Evolutionary conservation across 2,329 filamentous ascomycete species (phyloP).

Genomic region (Microdochium trichocladiopsis): DNA sequence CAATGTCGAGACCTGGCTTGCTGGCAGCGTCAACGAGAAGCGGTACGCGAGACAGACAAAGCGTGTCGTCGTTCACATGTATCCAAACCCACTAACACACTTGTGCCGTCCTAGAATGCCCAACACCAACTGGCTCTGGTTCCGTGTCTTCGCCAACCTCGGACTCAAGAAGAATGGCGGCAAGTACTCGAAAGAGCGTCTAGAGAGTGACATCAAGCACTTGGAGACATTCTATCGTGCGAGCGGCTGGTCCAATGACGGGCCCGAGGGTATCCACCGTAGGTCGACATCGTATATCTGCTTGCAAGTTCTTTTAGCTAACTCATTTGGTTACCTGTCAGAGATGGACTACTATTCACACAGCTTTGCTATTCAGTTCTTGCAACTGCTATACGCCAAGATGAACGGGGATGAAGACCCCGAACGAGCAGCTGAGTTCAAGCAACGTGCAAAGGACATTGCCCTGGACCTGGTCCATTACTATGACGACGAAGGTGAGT

Average conservation of each 20-base stretch:
- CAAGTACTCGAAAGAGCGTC: slow-evolving; percentile 59
- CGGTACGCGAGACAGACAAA: slow-evolving; percentile 37
- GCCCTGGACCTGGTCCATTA: slow-evolving; percentile 70
- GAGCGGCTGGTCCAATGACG: slow-evolving; percentile 76
- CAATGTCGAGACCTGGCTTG: slow-evolving; percentile 67
- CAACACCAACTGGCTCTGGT: slow-evolving; percentile 68
- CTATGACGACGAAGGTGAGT: slow-evolving; percentile 56
- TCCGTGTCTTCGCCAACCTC: slow-evolving; percentile 76
- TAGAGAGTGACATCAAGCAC: slow-evolving; percentile 71
- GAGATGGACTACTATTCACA: slow-evolving; percentile 84
- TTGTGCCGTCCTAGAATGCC: slow-evolving; percentile 56
- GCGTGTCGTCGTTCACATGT: too few species aligned
- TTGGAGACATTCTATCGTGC: slow-evolving; percentile 78
- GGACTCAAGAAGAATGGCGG: slow-evolving; percentile 70
- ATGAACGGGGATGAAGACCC: slow-evolving; percentile 62
- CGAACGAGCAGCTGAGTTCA: slow-evolving; percentile 61
- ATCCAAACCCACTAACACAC: too few species aligned
- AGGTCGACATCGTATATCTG: slow-evolving; percentile 9
- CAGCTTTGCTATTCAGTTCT: slow-evolving; percentile 74
- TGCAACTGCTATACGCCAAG: slow-evolving; percentile 71
- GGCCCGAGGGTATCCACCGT: slow-evolving; percentile 68
- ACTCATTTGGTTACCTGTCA: slow-evolving; percentile 10
- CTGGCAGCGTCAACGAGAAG: slow-evolving; percentile 70
- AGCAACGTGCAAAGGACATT: slow-evolving; percentile 56
- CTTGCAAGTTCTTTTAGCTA: slow-evolving; percentile 2